These are phyloP conservation scores for Euphorbia corollata DNA, from an alignment of 441 rosid species.

Conservation along the genomic window DNA sequence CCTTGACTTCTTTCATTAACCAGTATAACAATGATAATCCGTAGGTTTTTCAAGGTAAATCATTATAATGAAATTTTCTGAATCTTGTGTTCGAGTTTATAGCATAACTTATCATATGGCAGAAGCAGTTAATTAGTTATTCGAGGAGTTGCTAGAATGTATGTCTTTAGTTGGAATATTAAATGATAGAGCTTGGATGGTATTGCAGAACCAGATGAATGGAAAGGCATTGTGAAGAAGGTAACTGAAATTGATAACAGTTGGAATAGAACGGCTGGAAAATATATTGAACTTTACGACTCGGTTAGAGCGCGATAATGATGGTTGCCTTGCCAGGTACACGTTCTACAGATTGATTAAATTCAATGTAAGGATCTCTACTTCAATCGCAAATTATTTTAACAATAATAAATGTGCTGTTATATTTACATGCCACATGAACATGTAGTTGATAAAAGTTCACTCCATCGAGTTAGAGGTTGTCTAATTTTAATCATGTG, in stretches of 20 bases:
- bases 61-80: no score
- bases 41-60: no score
- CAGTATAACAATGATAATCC: not conserved
- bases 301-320: constrained; percentile 19
- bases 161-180: not conserved
- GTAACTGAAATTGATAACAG: constrained; percentile 22
- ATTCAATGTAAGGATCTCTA: no score
- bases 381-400: not conserved
- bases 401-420: not conserved
- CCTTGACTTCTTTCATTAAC: not conserved
- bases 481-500: no score
- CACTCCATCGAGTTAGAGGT: no score
- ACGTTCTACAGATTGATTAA: not conserved
- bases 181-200: not conserved
- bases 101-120: not conserved
- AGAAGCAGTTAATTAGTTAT: not conserved
- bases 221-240: constrained; percentile 22
- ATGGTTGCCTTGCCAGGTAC: not conserved
- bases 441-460: no score
- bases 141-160: not conserved
- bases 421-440: no score
- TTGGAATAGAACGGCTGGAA: constrained; percentile 24
- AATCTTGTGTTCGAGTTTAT: not conserved
- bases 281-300: constrained; percentile 21
- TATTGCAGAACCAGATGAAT: constrained; percentile 22